Base-by-base conservation (phyloP, 192 early-diverging fungal species). In the Linnemannia elongata region DNA sequence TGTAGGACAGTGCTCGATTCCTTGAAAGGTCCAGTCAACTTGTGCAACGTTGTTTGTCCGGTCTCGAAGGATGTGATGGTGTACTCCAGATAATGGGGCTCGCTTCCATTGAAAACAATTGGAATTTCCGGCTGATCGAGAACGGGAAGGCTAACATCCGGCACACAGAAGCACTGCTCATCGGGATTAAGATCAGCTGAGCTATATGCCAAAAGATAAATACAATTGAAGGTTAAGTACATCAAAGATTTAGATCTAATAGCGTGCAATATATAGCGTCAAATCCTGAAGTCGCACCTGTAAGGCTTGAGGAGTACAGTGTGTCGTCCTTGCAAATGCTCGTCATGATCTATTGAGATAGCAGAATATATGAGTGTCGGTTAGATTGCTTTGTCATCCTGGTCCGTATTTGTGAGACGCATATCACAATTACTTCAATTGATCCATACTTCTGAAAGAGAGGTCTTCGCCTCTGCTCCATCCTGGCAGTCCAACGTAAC, bases 111-210 rank as follows among this genome's bases (percentile, higher is more conserved):
- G 45, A 85, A 85, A 30, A 79, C 27, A 24, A 85, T 85, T 22
- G 83, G 77, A 69, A 85, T 85, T 47, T 76, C 74, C 45, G 83
- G 83, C 55, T 36, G 52, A 10, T 76, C 78, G 30, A 85, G 42
- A 9, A 76, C 66, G 18, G 66, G 63, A 27, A 80, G 47, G 36
- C 70, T 76, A 41, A 75, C 41, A n/a, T 76, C 74, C 0, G 91
- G 85, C n/a, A 92, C 80, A 38, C 91, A 92, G 69, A 79, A 92
- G 27, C 80, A 88, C 30, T 85, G 79, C 70, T 92, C 88, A 20
- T 85, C 72, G 7, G 87, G 88, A 36, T 92, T 92, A 24, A 92
- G 74, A 49, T 90, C 88, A 12, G 90, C 91, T 13, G 91, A 87
- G 54, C 91, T 85, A 85, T 22, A 66, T 3, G 60, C 30, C 55